A percentile compares a stretch with the other conserved stretches of the same genome.
These are phyloP conservation scores for Erodium texanum DNA, from an alignment of 441 rosid species.

Conservation along the genomic window DNA sequence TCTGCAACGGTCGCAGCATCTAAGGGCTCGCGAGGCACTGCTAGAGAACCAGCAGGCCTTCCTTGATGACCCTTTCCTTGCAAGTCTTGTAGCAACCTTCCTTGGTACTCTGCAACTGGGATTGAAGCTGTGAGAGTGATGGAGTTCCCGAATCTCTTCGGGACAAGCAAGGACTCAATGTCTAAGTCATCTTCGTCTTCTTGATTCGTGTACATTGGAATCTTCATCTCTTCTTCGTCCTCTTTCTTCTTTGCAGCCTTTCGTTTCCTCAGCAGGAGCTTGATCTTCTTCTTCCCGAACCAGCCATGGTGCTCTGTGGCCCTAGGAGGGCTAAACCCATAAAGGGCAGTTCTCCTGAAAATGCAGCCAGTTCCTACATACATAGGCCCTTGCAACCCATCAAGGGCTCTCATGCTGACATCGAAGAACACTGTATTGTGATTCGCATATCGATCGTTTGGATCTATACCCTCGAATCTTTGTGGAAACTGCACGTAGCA, in stretches of 20 bases:
- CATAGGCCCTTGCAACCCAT: constrained; percentile 85
- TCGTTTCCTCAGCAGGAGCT: constrained; percentile 41
- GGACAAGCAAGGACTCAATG: constrained; percentile 57
- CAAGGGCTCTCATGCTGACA: constrained; percentile 84
- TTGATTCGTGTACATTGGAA: constrained; percentile 35
- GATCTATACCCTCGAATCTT: constrained; percentile 87
- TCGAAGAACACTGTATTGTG: constrained; percentile 88
- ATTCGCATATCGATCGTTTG: constrained; percentile 73
- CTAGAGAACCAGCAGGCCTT: constrained; percentile 71
- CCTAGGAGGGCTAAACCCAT: constrained; percentile 78
- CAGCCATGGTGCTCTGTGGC: constrained; percentile 63
- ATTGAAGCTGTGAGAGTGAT: constrained; percentile 58
- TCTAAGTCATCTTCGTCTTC: constrained; percentile 34
- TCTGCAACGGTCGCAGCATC: constrained; percentile 79
- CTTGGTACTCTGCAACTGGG: constrained; percentile 71
- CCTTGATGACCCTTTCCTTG: constrained; percentile 54
- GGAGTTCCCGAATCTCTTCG: constrained; percentile 65
- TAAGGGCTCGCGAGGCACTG: constrained; percentile 60
- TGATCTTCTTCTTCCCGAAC: constrained; percentile 56
- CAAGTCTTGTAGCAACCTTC: constrained; percentile 56
- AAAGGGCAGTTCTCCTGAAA: constrained; percentile 77
- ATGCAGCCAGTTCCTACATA: constrained; percentile 88
- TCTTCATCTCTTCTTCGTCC: constrained; percentile 36
- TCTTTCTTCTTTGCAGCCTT: constrained; percentile 35
- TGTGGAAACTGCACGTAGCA: constrained; percentile 85